These are phyloP conservation scores for Calocera cornea DNA, from an alignment of 768 basidiomycete genomes.

Conservation along the genomic window DNA sequence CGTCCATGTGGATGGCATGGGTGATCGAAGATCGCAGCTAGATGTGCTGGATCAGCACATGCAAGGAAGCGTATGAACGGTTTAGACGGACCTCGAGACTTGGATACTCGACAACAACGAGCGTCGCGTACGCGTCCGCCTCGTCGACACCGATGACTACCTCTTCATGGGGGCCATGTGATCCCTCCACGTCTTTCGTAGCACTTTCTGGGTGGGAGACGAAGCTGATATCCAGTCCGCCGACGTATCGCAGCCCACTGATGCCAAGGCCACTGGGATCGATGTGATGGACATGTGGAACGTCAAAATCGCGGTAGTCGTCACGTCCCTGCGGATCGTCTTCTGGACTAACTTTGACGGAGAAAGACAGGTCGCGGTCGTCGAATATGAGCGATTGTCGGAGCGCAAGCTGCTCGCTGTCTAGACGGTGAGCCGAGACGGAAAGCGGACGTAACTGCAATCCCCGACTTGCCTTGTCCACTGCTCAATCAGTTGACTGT, in stretches of 20 bases:
- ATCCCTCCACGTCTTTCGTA: neutral
- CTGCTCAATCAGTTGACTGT: neutral
- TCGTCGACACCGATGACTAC: neutral
- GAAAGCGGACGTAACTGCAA: neutral
- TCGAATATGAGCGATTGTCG: conserved; percentile 2
- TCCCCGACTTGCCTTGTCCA: conserved; percentile 8
- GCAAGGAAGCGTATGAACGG: neutral
- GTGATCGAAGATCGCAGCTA: conserved; percentile 17
- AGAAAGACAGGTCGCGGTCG: conserved; percentile 10
- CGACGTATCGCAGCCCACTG: conserved; percentile 15
- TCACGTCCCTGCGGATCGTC: neutral
- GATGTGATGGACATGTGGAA: neutral
- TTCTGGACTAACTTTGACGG: neutral
- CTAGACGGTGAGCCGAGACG: neutral
- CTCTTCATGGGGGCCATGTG: neutral
- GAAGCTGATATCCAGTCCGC: conserved; percentile 20
- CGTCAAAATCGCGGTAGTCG: conserved; percentile 1
- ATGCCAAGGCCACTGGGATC: neutral
- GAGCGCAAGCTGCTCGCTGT: conserved; percentile 6
- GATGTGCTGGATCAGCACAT: neutral
- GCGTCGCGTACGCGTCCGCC: conserved; percentile 16
- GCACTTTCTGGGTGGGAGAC: conserved; percentile 4
- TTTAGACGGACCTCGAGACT: conserved; percentile 14
- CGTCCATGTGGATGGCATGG: conserved; percentile 10
- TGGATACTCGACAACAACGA: conserved; percentile 17